phyloP scores from a whole-genome alignment of 345 rosid genomes.

The Mangifera indica region DNA sequence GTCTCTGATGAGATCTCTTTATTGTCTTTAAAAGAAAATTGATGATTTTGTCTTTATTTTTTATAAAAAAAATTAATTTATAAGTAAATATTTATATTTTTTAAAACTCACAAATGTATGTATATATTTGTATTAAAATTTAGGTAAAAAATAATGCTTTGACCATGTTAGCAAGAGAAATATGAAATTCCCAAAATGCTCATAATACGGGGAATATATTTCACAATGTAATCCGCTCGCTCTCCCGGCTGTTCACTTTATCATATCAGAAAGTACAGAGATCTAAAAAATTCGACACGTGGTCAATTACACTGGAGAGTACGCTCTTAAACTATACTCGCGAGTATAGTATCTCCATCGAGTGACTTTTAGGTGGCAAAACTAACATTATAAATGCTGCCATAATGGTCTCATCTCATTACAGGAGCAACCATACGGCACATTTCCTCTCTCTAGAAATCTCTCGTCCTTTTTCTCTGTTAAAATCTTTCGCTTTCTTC shows the following conservation, averaged over 20 bases:
- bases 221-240: not conserved
- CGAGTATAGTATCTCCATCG: not conserved
- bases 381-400: constrained; percentile 15
- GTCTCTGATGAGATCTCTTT: too few relatives aligned
- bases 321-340: not conserved
- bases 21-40: too few relatives aligned
- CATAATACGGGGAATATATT: not conserved
- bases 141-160: too few relatives aligned
- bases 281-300: not conserved
- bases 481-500: not conserved
- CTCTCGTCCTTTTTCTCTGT: not conserved
- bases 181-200: not conserved
- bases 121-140: too few relatives aligned
- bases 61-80: too few relatives aligned
- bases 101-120: too few relatives aligned
- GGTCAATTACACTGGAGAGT: too few relatives aligned
- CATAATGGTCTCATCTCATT: not conserved
- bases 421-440: not conserved
- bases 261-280: not conserved
- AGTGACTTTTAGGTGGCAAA: not conserved
- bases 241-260: too few relatives aligned
- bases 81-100: too few relatives aligned
- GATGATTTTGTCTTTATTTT: too few relatives aligned
- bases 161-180: too few relatives aligned
- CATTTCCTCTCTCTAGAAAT: not conserved